phyloP scores from a whole-genome alignment of 1,139 yeast genomes.

The Saccharomyces hybrid region DNA sequence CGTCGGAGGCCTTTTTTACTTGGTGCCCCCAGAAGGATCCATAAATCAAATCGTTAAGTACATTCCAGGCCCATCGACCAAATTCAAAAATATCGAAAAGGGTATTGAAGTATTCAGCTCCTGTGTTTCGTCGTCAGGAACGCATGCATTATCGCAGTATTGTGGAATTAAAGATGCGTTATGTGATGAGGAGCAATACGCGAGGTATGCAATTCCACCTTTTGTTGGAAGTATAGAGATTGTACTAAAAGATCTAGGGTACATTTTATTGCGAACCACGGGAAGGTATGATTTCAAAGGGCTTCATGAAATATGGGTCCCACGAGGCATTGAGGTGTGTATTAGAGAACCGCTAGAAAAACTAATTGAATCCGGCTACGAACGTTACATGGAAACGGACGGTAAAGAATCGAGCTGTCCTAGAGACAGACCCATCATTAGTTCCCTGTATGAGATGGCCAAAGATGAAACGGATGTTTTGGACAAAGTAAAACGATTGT shows the following conservation, averaged over 20 bases:
- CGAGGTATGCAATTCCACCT: conserved; percentile 53
- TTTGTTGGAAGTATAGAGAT: conserved; percentile 60
- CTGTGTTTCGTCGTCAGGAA: conserved; percentile 17
- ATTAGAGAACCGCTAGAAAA: conserved; percentile 34
- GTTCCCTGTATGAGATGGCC: conserved; percentile 24
- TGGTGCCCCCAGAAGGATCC: conserved; percentile 39
- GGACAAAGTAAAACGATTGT: conserved; percentile 21
- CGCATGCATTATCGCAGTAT: conserved; percentile 29
- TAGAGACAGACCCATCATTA: conserved; percentile 21
- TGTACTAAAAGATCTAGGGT: conserved; percentile 63
- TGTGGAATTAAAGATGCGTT: conserved; percentile 32
- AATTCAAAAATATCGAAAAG: conserved; percentile 24
- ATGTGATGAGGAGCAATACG: conserved; percentile 32
- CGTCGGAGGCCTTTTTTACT: conserved; percentile 54
- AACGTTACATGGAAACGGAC: conserved; percentile 11
- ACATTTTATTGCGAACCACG: conserved; percentile 53
- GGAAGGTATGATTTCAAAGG: conserved; percentile 42
- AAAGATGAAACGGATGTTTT: conserved; percentile 17
- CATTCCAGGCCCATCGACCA: conserved; percentile 27
- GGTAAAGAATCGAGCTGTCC: conserved; percentile 15
- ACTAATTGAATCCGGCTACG: conserved; percentile 12
- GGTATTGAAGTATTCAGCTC: conserved; percentile 27
- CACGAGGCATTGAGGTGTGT: conserved; percentile 39
- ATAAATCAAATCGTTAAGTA: conserved; percentile 36
- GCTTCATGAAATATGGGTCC: conserved; percentile 41